Conservation (phyloP, 73 alveolate species). For the Paramecium tetraurelia region DNA sequence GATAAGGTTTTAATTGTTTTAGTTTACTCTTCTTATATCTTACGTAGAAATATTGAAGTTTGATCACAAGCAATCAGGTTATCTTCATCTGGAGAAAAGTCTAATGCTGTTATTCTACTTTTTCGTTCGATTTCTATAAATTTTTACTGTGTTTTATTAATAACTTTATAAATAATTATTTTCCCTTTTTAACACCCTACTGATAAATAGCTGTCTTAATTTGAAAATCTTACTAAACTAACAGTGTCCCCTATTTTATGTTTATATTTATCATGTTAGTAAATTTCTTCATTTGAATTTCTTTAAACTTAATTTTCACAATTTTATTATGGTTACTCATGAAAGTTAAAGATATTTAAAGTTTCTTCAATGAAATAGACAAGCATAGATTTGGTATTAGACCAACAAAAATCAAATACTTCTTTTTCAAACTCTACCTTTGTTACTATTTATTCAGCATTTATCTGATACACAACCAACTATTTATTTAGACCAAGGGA, state of each 20-base stretch:
- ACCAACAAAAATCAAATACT: neutral
- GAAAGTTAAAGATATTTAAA: neutral
- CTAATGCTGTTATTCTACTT: neutral
- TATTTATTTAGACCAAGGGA: neutral
- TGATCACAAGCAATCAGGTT: neutral
- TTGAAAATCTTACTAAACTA: neutral
- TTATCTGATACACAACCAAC: neutral
- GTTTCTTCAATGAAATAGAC: neutral
- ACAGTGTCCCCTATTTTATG: neutral
- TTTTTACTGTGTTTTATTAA: too few relatives aligned
- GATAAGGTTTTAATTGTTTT: neutral
- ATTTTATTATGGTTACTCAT: neutral
- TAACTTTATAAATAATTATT: too few relatives aligned
- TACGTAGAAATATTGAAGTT: neutral
- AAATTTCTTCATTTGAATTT: too few relatives aligned
- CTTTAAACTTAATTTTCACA: too few relatives aligned
- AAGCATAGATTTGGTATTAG: neutral
- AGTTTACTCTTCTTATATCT: neutral
- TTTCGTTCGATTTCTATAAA: neutral
- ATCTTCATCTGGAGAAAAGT: neutral
- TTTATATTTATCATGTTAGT: neutral
- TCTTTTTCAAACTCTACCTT: neutral
- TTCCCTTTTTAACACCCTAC: neutral
- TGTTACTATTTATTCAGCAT: neutral
- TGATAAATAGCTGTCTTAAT: neutral